A percentile compares a stretch with the other conserved stretches of the same genome.
These are phyloP conservation scores for Jackrogersella multiformis DNA, from an alignment of 495 filamentous ascomycete species.

Conservation along the genomic window DNA sequence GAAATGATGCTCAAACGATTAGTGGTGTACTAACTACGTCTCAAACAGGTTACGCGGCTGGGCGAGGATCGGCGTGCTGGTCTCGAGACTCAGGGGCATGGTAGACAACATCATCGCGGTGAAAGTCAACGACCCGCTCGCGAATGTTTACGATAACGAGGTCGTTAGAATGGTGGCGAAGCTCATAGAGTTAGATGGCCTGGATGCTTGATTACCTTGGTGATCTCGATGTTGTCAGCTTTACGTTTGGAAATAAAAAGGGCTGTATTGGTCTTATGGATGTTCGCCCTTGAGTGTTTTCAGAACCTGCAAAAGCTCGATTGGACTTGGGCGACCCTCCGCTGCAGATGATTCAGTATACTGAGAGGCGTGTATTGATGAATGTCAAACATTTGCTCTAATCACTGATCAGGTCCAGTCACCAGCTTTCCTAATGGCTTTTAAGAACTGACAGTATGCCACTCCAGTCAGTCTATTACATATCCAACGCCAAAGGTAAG, in stretches of 20 bases:
- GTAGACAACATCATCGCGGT: constrained; percentile 81
- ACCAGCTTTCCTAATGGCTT: too few species aligned
- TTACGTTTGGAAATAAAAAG: background rate
- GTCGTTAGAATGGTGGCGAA: constrained; percentile 79
- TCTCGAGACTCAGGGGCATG: constrained; percentile 83
- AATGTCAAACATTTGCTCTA: too few species aligned
- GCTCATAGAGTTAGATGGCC: constrained; percentile 86
- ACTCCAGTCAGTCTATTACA: too few species aligned
- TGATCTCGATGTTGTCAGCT: background rate
- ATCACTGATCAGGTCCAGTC: too few species aligned
- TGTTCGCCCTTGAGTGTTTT: background rate
- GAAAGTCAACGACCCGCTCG: constrained; percentile 78
- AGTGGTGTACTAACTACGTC: background rate
- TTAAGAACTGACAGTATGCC: too few species aligned
- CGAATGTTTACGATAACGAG: constrained; percentile 66
- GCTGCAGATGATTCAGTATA: too few species aligned
- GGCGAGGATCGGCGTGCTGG: constrained; percentile 92
- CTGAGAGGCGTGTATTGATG: too few species aligned
- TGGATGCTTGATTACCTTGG: constrained; percentile 72
- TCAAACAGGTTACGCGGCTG: constrained; percentile 74
- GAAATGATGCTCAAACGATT: background rate
- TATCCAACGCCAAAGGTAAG: background rate
- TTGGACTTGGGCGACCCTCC: too few species aligned
- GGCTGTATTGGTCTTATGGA: background rate
- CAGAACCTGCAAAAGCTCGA: too few species aligned